Conservation (phyloP, 129 eudicot species). For the Artemisia annua region DNA sequence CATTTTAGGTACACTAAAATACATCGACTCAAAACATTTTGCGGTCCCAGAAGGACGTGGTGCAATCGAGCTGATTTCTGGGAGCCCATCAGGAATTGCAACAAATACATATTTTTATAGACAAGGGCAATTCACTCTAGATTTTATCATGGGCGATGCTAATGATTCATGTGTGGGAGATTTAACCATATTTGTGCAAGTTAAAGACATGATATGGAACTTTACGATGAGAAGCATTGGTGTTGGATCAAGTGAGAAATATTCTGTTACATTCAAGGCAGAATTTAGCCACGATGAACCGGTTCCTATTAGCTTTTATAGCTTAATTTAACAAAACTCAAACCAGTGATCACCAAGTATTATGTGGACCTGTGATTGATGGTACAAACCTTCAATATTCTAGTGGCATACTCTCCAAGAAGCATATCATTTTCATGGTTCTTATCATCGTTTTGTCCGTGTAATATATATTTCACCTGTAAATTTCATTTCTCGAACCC, state of each 20-base stretch:
- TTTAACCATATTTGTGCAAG: slow-evolving; percentile 27
- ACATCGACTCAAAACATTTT: slow-evolving; percentile 42
- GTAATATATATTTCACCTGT: too few species aligned
- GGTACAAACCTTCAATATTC: slow-evolving; percentile 21
- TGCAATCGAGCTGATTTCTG: slow-evolving; percentile 40
- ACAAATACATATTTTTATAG: slow-evolving; percentile 2
- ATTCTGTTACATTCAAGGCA: too few species aligned
- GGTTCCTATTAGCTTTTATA: slow-evolving; percentile 25
- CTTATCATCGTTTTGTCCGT: too few species aligned
- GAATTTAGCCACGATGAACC: background rate
- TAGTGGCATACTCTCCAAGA: background rate
- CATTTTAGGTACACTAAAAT: slow-evolving; percentile 35
- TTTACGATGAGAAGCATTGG: slow-evolving; percentile 37
- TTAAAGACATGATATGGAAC: slow-evolving; percentile 25
- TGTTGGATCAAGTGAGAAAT: slow-evolving; percentile 28
- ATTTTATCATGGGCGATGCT: slow-evolving; percentile 44
- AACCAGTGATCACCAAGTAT: slow-evolving; percentile 27
- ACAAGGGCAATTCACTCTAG: slow-evolving; percentile 28
- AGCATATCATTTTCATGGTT: background rate
- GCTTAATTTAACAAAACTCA: slow-evolving; percentile 34
- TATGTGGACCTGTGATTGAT: slow-evolving; percentile 48
- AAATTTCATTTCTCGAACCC: background rate
- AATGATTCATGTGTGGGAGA: slow-evolving; percentile 47
- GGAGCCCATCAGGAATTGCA: slow-evolving; percentile 32
- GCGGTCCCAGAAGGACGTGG: slow-evolving; percentile 40